A percentile compares a stretch with the other conserved stretches of the same genome.
phyloP scores from a whole-genome alignment of 257 asterid genomes.

The Capsicum rhomboideum region DNA sequence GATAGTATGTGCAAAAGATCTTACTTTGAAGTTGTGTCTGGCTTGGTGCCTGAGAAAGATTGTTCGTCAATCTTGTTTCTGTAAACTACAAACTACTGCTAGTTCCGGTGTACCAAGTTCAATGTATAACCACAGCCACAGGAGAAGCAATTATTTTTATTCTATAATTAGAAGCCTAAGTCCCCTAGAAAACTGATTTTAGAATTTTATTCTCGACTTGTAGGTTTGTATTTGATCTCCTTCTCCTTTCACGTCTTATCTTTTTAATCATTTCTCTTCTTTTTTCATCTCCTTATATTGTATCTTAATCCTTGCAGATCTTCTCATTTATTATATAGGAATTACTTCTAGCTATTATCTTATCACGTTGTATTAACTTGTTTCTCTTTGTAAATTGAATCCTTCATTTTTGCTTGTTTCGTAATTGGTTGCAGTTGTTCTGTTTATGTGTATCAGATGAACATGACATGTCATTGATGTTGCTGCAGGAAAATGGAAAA shows the following conservation, averaged over 20 bases:
- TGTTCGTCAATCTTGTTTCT: background rate
- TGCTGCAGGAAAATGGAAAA: slow-evolving; percentile 47
- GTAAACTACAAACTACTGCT: background rate
- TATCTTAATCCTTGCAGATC: background rate
- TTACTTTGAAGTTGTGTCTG: background rate
- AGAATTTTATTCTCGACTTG: background rate
- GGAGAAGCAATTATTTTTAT: background rate
- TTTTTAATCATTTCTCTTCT: background rate
- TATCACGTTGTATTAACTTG: background rate
- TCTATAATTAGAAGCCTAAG: background rate
- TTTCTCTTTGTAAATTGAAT: background rate
- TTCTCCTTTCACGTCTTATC: background rate
- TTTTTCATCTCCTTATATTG: background rate
- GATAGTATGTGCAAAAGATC: background rate
- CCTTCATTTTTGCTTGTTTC: slow-evolving; percentile 1
- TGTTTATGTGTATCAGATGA: background rate
- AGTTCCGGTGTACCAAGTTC: background rate
- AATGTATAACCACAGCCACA: background rate
- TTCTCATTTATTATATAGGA: too few relatives aligned
- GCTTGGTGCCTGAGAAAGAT: background rate
- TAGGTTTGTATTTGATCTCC: background rate
- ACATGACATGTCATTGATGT: background rate
- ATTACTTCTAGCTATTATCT: background rate
- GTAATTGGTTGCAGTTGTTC: background rate
- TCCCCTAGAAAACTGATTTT: background rate